Evolutionary conservation across 164 flowering plant species (phyloP).

Genomic region (Saururus chinensis): DNA sequence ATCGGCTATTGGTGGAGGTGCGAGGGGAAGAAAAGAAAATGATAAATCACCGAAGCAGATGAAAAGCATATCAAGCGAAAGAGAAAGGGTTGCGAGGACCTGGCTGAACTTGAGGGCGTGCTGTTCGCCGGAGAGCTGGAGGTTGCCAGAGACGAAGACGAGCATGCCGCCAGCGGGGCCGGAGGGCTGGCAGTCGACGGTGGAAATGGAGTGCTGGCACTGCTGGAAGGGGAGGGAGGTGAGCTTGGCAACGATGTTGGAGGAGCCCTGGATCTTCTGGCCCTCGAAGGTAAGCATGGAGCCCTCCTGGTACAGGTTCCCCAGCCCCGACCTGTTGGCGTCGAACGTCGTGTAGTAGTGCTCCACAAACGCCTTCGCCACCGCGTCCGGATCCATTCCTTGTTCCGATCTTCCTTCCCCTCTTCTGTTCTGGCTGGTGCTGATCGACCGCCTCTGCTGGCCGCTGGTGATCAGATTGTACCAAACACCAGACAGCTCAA

Average conservation of each 20-base stretch:
- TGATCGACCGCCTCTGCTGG: too few species aligned
- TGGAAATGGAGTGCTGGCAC: conserved; percentile 67
- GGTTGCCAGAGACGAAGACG: conserved; percentile 75
- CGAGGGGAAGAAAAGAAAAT: too few species aligned
- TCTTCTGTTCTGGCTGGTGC: not conserved
- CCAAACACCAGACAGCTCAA: too few species aligned
- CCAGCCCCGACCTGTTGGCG: conserved; percentile 45
- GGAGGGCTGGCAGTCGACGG: conserved; percentile 88
- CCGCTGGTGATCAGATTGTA: too few species aligned
- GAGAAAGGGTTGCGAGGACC: conserved; percentile 21
- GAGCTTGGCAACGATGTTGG: conserved; percentile 57
- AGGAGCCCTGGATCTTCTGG: conserved; percentile 67
- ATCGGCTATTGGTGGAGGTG: too few species aligned
- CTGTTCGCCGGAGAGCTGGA: conserved; percentile 75
- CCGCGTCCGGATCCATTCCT: conserved; percentile 71
- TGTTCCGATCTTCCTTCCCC: too few species aligned
- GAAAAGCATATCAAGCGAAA: not conserved
- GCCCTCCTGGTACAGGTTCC: conserved; percentile 51
- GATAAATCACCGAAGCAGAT: too few species aligned
- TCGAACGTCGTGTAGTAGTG: conserved; percentile 89
- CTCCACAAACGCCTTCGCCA: conserved; percentile 78
- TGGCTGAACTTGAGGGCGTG: conserved; percentile 89
- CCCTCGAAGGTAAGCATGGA: conserved; percentile 91
- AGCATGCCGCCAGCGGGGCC: conserved; percentile 76
- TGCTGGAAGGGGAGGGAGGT: conserved; percentile 67